Conservation (phyloP, 805 yeast genomes). For the Saccharomycopsis synnaedendra region DNA sequence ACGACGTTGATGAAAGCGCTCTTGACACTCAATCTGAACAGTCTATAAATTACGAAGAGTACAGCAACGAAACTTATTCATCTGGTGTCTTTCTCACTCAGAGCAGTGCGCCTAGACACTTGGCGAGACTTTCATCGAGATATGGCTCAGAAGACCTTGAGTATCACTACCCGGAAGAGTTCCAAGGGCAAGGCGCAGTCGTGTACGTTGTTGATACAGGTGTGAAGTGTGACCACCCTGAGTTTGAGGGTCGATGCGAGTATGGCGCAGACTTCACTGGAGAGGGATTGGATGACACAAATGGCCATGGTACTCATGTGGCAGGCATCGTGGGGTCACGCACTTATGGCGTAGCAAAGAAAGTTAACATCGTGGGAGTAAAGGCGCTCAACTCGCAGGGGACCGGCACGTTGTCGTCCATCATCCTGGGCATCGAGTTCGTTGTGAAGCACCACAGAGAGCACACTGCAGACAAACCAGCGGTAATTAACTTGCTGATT, state of each 20-base stretch:
- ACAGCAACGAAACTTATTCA: background rate
- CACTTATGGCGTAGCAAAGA: slow-evolving; percentile 76
- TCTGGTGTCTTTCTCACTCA: slow-evolving; percentile 22
- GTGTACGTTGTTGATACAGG: slow-evolving; percentile 86
- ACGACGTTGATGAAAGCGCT: slow-evolving; percentile 5
- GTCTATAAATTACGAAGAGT: slow-evolving; percentile 4
- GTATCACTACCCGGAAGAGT: slow-evolving; percentile 36
- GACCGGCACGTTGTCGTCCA: slow-evolving; percentile 56
- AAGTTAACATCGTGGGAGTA: slow-evolving; percentile 52
- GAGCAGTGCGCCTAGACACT: slow-evolving; percentile 49
- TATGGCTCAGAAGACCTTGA: slow-evolving; percentile 13
- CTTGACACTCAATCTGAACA: slow-evolving; percentile 12
- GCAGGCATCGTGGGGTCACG: slow-evolving; percentile 80
- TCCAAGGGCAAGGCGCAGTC: slow-evolving; percentile 45
- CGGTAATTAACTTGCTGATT: slow-evolving; percentile 71
- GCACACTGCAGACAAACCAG: slow-evolving; percentile 20
- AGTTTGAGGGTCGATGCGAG: slow-evolving; percentile 49
- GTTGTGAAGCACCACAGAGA: slow-evolving; percentile 46
- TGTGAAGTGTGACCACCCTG: slow-evolving; percentile 47
- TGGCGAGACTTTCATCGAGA: slow-evolving; percentile 36
- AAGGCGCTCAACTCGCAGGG: slow-evolving; percentile 65
- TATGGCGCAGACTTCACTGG: slow-evolving; percentile 52
- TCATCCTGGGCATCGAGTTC: slow-evolving; percentile 55
- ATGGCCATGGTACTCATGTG: slow-evolving; percentile 92
- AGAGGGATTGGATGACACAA: slow-evolving; percentile 54